Base-by-base conservation (phyloP, 2,329 filamentous ascomycete species). In the Neoscytalidium dimidiatum region DNA sequence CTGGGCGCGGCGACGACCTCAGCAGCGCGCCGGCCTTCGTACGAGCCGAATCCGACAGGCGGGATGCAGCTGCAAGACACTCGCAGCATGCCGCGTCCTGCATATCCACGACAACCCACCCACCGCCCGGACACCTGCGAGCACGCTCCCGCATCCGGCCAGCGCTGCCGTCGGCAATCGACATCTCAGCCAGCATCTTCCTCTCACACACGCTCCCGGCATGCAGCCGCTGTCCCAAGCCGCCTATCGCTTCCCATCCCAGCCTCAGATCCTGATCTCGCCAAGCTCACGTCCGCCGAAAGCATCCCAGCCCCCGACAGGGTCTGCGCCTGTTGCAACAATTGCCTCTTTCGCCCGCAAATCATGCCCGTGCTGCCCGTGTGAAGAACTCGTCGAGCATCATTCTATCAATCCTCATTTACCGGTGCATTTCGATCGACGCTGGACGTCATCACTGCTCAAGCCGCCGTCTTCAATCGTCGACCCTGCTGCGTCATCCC, bases 401-500 rank as follows among this genome's bases (percentile, higher is more conserved):
- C 43, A 17, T 19, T 21, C 9, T 23, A 13, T 46, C 43, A 46
- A 21, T 8, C 21, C 13, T 46, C 31, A n/a, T 17, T 9, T 23
- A 38, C 21, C 8, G 2, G 14, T 19, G 35, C 53, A 44, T 44
- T 44, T 58, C 17, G 35, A 43, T 44, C 53, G 53, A 23, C 53
- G 52, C 53, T 17, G 38, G 14, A 31, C 53, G 53, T 44, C 53
- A 44, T 41, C 7, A 13, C 31, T 14, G 8, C 3, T 5, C 17
- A 26, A 2, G 26, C 48, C 28, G 48, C 19, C 48, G 13, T 26
- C 26, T 28, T 29, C 8, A 53, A 17, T 35, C 17, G 49, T 19
- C 29, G 52, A n/a, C 35, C 5, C 26, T 44, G 53, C 52, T 60
- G 56, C 56, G 56, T 60, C 56, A 60, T 60, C 26, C 56, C 56